Conservation (phyloP, 371 early-diverging fungal genomes). For the Mucor saturninus region DNA sequence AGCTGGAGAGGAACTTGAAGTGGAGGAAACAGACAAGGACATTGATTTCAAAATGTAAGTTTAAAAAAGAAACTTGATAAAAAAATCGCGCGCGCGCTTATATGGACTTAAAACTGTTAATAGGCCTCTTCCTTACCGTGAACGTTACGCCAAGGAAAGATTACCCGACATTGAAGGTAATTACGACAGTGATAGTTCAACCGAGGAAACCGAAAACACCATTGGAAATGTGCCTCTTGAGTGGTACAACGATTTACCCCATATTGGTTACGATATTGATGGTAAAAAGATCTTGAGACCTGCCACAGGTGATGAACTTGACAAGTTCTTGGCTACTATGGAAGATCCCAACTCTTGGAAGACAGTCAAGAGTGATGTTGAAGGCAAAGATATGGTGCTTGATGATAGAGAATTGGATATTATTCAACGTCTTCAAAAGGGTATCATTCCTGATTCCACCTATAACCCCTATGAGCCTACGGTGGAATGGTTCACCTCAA, state of each 20-base stretch:
- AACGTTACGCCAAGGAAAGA: slow-evolving; percentile 42
- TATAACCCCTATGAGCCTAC: slow-evolving; percentile 92
- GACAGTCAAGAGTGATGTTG: slow-evolving; percentile 80
- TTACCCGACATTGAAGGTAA: slow-evolving; percentile 89
- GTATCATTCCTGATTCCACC: slow-evolving; percentile 80
- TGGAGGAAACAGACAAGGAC: slow-evolving; percentile 40
- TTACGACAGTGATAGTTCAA: slow-evolving; percentile 91
- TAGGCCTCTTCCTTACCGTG: slow-evolving; percentile 36
- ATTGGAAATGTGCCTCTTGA: slow-evolving; percentile 95
- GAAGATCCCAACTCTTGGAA: slow-evolving; percentile 94
- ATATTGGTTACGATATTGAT: slow-evolving; percentile 94
- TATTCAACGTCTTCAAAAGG: slow-evolving; percentile 83
- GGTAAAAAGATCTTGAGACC: slow-evolving; percentile 91
- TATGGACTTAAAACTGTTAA: neutral
- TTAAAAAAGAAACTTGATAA: too few species aligned
- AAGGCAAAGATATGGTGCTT: slow-evolving; percentile 82
- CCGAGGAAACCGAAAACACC: slow-evolving; percentile 83
- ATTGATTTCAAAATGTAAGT: slow-evolving; percentile 31
- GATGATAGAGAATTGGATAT: slow-evolving; percentile 91
- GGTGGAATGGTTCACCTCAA: slow-evolving; percentile 93
- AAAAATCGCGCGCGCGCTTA: too few species aligned
- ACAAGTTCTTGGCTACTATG: slow-evolving; percentile 88
- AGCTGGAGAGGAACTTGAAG: slow-evolving; percentile 28
- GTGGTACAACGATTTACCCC: slow-evolving; percentile 96
- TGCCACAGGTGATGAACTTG: slow-evolving; percentile 89